These are phyloP conservation scores for Cladophialophora bantiana DNA, from an alignment of 2,329 filamentous ascomycete genomes.

Conservation along the genomic window DNA sequence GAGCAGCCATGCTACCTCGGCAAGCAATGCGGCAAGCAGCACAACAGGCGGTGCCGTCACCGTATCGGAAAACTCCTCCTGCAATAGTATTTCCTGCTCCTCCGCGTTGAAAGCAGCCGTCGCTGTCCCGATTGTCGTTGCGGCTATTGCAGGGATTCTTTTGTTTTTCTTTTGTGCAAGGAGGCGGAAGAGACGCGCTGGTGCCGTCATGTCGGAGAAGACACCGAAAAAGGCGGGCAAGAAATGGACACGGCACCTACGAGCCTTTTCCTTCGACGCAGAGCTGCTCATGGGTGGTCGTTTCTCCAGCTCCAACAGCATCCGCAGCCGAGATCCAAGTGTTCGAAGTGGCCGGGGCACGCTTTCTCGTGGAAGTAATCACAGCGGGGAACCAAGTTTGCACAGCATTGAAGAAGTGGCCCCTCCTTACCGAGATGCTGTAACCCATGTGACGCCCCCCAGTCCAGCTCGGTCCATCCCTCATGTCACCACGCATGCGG, in stretches of 20 bases:
- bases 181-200: conserved; percentile 30
- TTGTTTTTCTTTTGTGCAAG: conserved; percentile 37
- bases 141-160: conserved; percentile 29
- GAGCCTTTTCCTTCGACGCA: conserved; percentile 40
- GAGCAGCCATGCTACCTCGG: conserved; percentile 18
- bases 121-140: conserved; percentile 39
- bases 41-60: conserved; percentile 30
- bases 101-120: conserved; percentile 38
- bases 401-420: conserved; percentile 41
- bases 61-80: conserved; percentile 31
- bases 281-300: conserved; percentile 41
- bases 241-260: conserved; percentile 41
- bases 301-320: conserved; percentile 40
- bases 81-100: conserved; percentile 38
- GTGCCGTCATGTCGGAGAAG: conserved; percentile 32
- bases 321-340: conserved; percentile 39
- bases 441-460: conserved; percentile 30
- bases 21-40: conserved; percentile 32
- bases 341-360: conserved; percentile 28
- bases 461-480: conserved; percentile 23
- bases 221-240: conserved; percentile 34
- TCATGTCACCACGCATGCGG: conserved; percentile 13
- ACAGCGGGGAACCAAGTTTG: conserved; percentile 34
- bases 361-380: conserved; percentile 25
- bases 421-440: conserved; percentile 40